A percentile compares a stretch with the other conserved stretches of the same genome.
These are phyloP conservation scores for Chondrus crispus DNA, from an alignment of 23 red algal species.

Conservation along the genomic window DNA sequence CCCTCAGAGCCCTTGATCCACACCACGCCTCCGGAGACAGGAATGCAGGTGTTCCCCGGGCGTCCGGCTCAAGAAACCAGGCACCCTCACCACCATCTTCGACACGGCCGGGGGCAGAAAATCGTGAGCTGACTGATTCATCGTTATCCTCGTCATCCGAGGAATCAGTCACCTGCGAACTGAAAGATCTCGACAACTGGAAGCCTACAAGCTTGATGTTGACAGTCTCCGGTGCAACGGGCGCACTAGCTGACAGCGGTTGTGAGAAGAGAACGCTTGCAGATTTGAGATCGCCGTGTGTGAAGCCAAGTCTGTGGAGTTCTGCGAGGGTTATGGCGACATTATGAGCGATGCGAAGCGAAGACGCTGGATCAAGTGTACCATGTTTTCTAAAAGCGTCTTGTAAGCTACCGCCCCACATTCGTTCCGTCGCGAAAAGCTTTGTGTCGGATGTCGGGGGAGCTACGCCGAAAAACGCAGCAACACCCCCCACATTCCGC, in stretches of 20 bases:
- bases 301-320: constrained; percentile 31
- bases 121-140: too few relatives aligned
- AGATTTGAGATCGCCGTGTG: constrained; percentile 69
- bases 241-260: neutral
- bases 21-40: constrained; percentile 49
- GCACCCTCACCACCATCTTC: neutral
- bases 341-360: constrained; percentile 28
- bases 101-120: too few relatives aligned
- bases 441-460: neutral
- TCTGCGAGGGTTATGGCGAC: constrained; percentile 49
- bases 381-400: neutral
- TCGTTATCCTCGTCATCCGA: constrained; percentile 2
- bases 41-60: constrained; percentile 53
- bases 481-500: neutral
- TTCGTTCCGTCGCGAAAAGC: constrained; percentile 60
- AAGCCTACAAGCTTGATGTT: constrained; percentile 58
- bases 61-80: neutral
- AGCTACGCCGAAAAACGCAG: constrained; percentile 5
- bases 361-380: neutral
- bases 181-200: neutral
- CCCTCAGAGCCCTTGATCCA: neutral
- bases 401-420: constrained; percentile 17
- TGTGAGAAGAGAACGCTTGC: constrained; percentile 55
- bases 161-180: neutral
- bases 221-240: neutral